Evolutionary conservation across 768 basidiomycete genomes (phyloP), one percentile per base, ranked within the genome.

Genomic region (Boletus subparvulus): DNA sequence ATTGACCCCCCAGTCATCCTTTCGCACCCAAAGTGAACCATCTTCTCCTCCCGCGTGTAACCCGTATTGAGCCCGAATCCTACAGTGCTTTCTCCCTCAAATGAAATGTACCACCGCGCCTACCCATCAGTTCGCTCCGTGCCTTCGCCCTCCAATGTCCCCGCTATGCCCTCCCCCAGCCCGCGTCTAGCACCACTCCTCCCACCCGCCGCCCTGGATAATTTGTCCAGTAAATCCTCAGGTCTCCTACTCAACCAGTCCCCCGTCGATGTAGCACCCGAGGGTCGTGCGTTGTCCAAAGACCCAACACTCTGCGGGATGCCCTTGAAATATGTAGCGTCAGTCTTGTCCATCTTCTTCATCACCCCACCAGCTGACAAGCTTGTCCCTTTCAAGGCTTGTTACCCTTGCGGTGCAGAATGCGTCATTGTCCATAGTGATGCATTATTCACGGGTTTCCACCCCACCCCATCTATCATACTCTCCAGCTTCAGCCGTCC

Each of bases 371-470:
- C 53, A 36, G 28, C 43, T 54, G 39, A 57, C 55, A 44, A 55
- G 37, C 43, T 50, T 40, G 54, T 51, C 42, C 47, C 45, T 21
- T 37, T 21, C 56, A 64, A 90, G 89, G 14, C 79, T 92, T 56
- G 83, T 94, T 61, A 92, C 90, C 17, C 83, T 95, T 48, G 93
- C 93, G 6, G 87, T 96, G 3, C 96, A 99, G 77, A 98, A 98
- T 74, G 93, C 93, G 32, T 86, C 92, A 11, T 78, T 99, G 47
- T 94, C 94, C 51, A 94, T 99, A 68, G 92, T 98, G 61, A 96
- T 99, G 92, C 94, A 98, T 78, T 92, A 98, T 74, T 98, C 97
- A n/a, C 85, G 97, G 57, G 88, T 94, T 55, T 90, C 91, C 3
- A 90, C 83, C 0, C 84, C 92, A 9, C 77, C 88, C 2, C 77